Percentiles rank a stretch among this genome's conserved stretches.
These are phyloP conservation scores for Petasospora fabianii DNA, from an alignment of 1,139 yeast genomes.

Conservation along the genomic window DNA sequence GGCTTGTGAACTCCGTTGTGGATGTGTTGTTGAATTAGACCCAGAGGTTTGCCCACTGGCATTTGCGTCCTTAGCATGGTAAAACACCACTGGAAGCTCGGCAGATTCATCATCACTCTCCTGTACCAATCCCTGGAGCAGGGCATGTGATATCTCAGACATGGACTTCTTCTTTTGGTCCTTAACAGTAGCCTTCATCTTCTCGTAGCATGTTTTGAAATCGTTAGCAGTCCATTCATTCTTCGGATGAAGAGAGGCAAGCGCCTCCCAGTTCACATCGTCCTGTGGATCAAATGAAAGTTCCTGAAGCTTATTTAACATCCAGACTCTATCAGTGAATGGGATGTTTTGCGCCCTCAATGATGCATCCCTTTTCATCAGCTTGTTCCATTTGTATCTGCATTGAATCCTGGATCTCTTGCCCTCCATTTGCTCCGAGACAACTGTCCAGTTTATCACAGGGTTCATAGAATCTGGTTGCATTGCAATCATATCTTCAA, in stretches of 20 bases:
- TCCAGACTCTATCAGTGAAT: constrained; percentile 52
- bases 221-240: constrained; percentile 44
- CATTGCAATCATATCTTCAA: constrained; percentile 36
- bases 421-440: constrained; percentile 87
- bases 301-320: constrained; percentile 48
- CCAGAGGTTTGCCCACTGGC: too few species aligned
- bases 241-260: constrained; percentile 43
- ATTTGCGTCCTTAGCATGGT: constrained; percentile 5
- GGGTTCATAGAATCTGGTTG: constrained; percentile 28
- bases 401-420: constrained; percentile 87
- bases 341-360: constrained; percentile 49
- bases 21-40: too few species aligned
- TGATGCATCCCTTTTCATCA: constrained; percentile 57
- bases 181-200: constrained; percentile 39
- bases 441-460: constrained; percentile 80
- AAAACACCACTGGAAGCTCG: constrained; percentile 23
- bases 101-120: constrained; percentile 15
- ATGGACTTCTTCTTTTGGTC: constrained; percentile 38
- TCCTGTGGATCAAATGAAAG: constrained; percentile 44
- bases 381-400: constrained; percentile 89
- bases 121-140: constrained; percentile 23
- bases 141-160: constrained; percentile 34
- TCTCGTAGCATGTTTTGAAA: constrained; percentile 41
- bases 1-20: too few species aligned
- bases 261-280: constrained; percentile 63